Evolutionary conservation across 345 rosid species (phyloP).

Genomic region (Melaleuca alternifolia): DNA sequence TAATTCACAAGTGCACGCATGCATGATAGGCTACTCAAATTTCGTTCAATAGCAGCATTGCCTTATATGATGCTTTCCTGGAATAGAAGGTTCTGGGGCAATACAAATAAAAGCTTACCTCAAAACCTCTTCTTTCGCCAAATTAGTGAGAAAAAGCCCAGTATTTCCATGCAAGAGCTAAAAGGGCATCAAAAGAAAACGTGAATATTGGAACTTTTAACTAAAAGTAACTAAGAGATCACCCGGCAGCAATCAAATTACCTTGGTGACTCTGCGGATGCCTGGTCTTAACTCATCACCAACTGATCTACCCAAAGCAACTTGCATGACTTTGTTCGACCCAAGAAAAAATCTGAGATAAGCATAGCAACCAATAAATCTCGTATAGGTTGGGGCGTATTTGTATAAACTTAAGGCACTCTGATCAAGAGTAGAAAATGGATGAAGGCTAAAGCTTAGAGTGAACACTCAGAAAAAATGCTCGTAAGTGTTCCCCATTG

Average conservation of each 20-base stretch:
- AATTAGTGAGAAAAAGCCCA: slow-evolving; percentile 72
- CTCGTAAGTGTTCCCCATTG: neutral
- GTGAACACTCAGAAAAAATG: neutral
- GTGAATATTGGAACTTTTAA: neutral
- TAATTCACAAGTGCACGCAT: neutral
- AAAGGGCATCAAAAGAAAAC: neutral
- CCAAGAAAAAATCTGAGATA: slow-evolving; percentile 76
- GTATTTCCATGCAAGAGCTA: slow-evolving; percentile 70
- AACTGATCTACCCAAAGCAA: slow-evolving; percentile 83
- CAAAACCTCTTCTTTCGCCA: slow-evolving; percentile 77
- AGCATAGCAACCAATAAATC: neutral
- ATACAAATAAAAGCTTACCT: slow-evolving; percentile 28
- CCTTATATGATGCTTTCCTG: neutral
- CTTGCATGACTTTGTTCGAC: slow-evolving; percentile 96
- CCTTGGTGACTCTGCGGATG: slow-evolving; percentile 73
- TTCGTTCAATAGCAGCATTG: neutral
- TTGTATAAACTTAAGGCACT: neutral
- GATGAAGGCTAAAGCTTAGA: neutral
- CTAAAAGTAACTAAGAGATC: neutral
- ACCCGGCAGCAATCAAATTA: slow-evolving; percentile 2
- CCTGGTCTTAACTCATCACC: slow-evolving; percentile 81
- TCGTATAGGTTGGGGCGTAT: neutral
- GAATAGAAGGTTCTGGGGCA: neutral
- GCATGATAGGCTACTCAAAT: neutral
- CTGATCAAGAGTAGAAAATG: neutral